phyloP scores from a whole-genome alignment of 345 rosid species.

The Rhodamnia argentea region DNA sequence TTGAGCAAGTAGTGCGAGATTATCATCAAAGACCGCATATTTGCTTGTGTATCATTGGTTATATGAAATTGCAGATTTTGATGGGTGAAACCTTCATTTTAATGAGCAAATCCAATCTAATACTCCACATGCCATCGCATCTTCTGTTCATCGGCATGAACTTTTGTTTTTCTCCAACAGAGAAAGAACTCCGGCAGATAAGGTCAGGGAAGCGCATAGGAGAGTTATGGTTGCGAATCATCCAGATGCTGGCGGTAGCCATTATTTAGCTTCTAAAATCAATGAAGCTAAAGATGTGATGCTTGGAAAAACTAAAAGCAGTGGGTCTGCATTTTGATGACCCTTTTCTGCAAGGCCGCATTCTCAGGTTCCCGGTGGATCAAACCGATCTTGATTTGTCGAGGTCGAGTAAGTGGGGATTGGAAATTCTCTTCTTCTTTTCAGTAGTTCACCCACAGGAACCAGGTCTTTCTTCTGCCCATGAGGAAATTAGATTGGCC shows the following conservation, averaged over 20 bases:
- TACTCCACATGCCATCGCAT: neutral
- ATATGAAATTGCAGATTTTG: neutral
- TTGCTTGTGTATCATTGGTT: neutral
- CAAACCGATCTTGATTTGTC: neutral
- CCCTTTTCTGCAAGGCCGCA: neutral
- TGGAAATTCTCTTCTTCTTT: neutral
- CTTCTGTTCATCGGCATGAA: neutral
- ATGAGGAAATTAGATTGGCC: neutral
- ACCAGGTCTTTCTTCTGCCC: neutral
- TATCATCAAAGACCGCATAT: neutral
- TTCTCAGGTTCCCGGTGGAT: neutral
- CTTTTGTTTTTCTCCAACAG: conserved; percentile 6
- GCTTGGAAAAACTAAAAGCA: conserved; percentile 41
- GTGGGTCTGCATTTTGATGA: conserved; percentile 43
- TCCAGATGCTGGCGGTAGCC: conserved; percentile 72
- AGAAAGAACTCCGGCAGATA: conserved; percentile 43
- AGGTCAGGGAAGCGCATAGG: conserved; percentile 60
- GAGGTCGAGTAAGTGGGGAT: neutral
- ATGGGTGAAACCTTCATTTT: neutral
- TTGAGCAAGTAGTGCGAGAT: neutral
- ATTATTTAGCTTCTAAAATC: conserved; percentile 58
- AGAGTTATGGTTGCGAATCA: conserved; percentile 65
- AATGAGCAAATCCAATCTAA: neutral
- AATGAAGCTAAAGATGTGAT: conserved; percentile 59
- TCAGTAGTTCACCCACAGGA: neutral